Percentiles rank a stretch among this genome's conserved stretches.
Conservation (phyloP, 495 filamentous ascomycete species). For the Halenospora varia region DNA sequence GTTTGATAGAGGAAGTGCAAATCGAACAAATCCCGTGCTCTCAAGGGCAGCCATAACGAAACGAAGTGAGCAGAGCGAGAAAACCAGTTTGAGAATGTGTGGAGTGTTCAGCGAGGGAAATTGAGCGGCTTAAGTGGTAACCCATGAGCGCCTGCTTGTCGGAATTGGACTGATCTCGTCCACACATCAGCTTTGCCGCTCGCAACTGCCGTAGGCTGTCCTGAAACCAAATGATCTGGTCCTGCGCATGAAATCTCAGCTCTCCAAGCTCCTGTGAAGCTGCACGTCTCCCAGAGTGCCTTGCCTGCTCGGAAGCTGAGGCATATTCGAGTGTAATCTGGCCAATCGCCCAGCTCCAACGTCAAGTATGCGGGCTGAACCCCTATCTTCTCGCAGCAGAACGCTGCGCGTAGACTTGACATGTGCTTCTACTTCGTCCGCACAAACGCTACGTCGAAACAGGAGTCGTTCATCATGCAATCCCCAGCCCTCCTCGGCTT, state of each 20-base stretch:
- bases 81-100: slow-evolving; percentile 16
- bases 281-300: neutral
- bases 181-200: slow-evolving; percentile 13
- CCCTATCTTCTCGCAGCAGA: neutral
- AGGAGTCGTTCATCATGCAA: neutral
- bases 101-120: slow-evolving; percentile 15
- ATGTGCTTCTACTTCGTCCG: neutral
- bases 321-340: neutral
- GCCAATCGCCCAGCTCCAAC: neutral
- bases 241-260: slow-evolving; percentile 17
- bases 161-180: slow-evolving; percentile 11
- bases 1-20: slow-evolving; percentile 15
- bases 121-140: slow-evolving; percentile 20
- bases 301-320: neutral
- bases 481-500: slow-evolving; percentile 1
- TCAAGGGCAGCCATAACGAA: slow-evolving; percentile 16
- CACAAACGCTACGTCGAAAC: neutral
- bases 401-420: neutral
- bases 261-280: slow-evolving; percentile 8
- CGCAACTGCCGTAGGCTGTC: slow-evolving; percentile 18
- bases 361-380: neutral
- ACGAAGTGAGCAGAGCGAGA: slow-evolving; percentile 12
- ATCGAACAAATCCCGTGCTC: slow-evolving; percentile 14
- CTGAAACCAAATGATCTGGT: slow-evolving; percentile 14
- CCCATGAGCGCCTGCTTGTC: slow-evolving; percentile 4